These are phyloP conservation scores for Umbellularia californica DNA, from an alignment of 164 flowering plant genomes.

Conservation along the genomic window DNA sequence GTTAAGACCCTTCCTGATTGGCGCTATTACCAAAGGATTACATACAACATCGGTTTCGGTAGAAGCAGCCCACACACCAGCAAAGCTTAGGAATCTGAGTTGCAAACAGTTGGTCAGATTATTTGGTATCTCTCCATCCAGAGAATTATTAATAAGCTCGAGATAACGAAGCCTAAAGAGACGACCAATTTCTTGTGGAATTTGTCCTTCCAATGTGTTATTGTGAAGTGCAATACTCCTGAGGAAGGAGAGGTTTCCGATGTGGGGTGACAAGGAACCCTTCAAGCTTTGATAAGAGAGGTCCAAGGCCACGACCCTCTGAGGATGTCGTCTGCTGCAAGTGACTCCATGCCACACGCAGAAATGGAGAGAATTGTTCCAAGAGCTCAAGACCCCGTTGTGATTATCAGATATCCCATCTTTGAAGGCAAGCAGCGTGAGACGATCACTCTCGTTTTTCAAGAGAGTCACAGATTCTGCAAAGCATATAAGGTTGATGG, in stretches of 20 bases:
- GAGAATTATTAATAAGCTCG: conserved; percentile 26
- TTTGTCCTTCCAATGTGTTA: conserved; percentile 26
- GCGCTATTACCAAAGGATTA: no score
- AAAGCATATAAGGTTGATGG: background rate
- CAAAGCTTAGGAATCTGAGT: conserved; percentile 25
- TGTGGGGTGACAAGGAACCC: conserved; percentile 29
- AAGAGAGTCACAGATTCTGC: background rate
- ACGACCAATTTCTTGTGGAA: conserved; percentile 28
- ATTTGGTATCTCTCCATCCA: conserved; percentile 29
- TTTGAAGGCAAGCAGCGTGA: conserved; percentile 15
- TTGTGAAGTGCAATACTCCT: conserved; percentile 30
- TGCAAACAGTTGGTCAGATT: conserved; percentile 17
- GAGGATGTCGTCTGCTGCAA: conserved; percentile 16
- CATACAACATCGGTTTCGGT: no score
- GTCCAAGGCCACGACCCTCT: conserved; percentile 23
- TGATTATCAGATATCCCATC: conserved; percentile 23
- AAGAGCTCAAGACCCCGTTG: conserved; percentile 19
- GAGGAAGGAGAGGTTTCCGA: conserved; percentile 43
- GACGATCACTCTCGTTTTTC: conserved; percentile 2
- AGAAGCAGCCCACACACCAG: no score
- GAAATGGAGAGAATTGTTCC: conserved; percentile 28
- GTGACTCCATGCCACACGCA: conserved; percentile 36
- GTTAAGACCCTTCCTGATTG: no score
- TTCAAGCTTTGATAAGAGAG: conserved; percentile 10
- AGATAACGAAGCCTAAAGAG: conserved; percentile 27